Evolutionary conservation across 2,329 filamentous ascomycete genomes (phyloP).

Genomic region (Cytospora piceae): DNA sequence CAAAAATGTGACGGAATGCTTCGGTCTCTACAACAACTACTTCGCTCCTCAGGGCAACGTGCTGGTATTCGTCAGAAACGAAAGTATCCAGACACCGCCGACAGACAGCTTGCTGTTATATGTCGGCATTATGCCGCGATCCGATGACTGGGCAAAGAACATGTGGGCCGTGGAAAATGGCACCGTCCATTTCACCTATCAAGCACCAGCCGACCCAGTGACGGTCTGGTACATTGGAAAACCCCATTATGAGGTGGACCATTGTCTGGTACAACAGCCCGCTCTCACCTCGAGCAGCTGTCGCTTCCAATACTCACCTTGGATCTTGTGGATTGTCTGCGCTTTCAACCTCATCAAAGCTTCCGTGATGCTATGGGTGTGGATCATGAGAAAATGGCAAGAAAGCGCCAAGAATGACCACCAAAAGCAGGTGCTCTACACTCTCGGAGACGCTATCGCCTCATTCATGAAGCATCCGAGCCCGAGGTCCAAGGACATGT

Average conservation of each 20-base stretch:
- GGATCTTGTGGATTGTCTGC: constrained; percentile 32
- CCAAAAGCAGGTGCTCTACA: constrained; percentile 30
- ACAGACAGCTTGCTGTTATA: constrained; percentile 34
- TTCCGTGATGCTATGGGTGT: constrained; percentile 32
- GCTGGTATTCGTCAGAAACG: constrained; percentile 32
- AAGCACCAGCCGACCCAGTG: constrained; percentile 23
- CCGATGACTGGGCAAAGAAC: constrained; percentile 36
- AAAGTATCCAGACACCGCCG: constrained; percentile 24
- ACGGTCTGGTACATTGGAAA: constrained; percentile 33
- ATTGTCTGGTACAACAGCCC: constrained; percentile 35
- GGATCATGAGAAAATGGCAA: constrained; percentile 7
- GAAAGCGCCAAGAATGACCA: constrained; percentile 3
- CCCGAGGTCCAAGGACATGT: background rate
- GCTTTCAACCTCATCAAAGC: constrained; percentile 34
- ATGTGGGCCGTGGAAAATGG: constrained; percentile 37
- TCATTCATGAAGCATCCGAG: constrained; percentile 15
- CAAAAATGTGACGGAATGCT: constrained; percentile 32
- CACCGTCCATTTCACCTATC: constrained; percentile 8
- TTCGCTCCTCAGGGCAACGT: constrained; percentile 33
- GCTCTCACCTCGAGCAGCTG: constrained; percentile 24
- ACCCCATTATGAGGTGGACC: constrained; percentile 33
- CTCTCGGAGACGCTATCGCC: constrained; percentile 29
- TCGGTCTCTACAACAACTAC: constrained; percentile 33
- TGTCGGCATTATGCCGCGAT: constrained; percentile 32
- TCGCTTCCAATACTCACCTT: constrained; percentile 35